phyloP scores from a whole-genome alignment of 352 stramenopile species.

The Phytophthora idaei region DNA sequence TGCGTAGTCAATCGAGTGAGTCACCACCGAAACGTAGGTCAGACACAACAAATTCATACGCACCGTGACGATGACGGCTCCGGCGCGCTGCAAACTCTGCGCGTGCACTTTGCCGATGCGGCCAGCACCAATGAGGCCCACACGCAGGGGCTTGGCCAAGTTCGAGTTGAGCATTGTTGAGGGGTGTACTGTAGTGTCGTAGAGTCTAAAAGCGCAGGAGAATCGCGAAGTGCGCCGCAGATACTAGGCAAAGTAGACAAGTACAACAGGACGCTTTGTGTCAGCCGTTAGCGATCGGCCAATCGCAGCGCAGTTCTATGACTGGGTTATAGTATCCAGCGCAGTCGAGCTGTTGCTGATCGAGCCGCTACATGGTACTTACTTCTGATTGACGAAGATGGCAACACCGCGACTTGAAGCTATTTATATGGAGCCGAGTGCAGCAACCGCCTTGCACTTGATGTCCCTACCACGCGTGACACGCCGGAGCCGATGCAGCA shows the following conservation, averaged over 20 bases:
- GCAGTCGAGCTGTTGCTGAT: constrained; percentile 3
- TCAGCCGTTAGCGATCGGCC: constrained; percentile 9
- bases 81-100: constrained; percentile 51
- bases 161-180: constrained; percentile 39
- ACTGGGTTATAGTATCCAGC: constrained; percentile 1
- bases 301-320: constrained; percentile 4
- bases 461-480: background rate
- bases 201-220: background rate
- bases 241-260: constrained; percentile 13
- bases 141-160: constrained; percentile 41
- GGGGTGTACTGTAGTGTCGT: background rate
- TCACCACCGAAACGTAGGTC: constrained; percentile 2
- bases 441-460: constrained; percentile 7
- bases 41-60: background rate
- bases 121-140: constrained; percentile 70
- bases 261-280: constrained; percentile 14
- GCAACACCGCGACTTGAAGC: background rate
- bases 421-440: constrained; percentile 23
- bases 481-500: background rate
- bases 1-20: background rate
- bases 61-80: constrained; percentile 49
- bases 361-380: no score
- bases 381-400: background rate
- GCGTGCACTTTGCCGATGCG: constrained; percentile 73
- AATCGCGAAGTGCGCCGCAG: constrained; percentile 18